Evolutionary conservation across 306 rosid species (phyloP).

Genomic region (Luffa acutangula): DNA sequence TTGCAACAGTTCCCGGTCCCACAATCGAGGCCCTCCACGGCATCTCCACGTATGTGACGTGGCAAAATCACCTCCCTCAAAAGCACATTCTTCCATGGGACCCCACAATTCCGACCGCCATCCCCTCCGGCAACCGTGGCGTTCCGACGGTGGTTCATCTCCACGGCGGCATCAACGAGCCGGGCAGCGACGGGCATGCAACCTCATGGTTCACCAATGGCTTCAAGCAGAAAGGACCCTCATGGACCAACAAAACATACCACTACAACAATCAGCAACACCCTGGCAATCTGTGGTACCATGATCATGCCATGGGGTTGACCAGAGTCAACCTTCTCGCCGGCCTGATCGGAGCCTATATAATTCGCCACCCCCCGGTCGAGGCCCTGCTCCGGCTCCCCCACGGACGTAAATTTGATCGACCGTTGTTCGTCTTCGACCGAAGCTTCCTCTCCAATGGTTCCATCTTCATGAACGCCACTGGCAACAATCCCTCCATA

Average conservation of each 20-base stretch:
- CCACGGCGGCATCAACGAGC: conserved; percentile 62
- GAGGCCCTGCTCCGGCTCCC: conserved; percentile 51
- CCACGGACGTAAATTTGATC: conserved; percentile 28
- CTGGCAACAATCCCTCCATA: conserved; percentile 60
- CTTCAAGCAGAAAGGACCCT: conserved; percentile 25
- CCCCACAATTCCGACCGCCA: conserved; percentile 57
- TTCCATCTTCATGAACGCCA: conserved; percentile 59
- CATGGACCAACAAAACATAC: conserved; percentile 36
- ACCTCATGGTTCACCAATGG: conserved; percentile 52
- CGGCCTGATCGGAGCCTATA: conserved; percentile 45
- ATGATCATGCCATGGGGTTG: conserved; percentile 73
- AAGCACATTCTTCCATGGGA: conserved; percentile 80
- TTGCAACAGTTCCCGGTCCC: conserved; percentile 80
- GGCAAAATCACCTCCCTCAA: conserved; percentile 62
- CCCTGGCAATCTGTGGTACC: conserved; percentile 79
- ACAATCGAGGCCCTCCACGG: conserved; percentile 55
- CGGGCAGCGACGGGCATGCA: conserved; percentile 57
- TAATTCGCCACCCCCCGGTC: conserved; percentile 31
- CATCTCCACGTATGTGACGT: conserved; percentile 39
- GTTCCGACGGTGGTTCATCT: conserved; percentile 77
- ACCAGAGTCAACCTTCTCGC: conserved; percentile 17
- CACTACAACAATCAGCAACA: conserved; percentile 56
- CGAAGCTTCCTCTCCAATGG: conserved; percentile 55
- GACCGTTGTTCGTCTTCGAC: conserved; percentile 42
- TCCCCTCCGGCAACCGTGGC: conserved; percentile 23